Base-by-base conservation (phyloP, 495 filamentous ascomycete species). In the Cairneyella variabilis region DNA sequence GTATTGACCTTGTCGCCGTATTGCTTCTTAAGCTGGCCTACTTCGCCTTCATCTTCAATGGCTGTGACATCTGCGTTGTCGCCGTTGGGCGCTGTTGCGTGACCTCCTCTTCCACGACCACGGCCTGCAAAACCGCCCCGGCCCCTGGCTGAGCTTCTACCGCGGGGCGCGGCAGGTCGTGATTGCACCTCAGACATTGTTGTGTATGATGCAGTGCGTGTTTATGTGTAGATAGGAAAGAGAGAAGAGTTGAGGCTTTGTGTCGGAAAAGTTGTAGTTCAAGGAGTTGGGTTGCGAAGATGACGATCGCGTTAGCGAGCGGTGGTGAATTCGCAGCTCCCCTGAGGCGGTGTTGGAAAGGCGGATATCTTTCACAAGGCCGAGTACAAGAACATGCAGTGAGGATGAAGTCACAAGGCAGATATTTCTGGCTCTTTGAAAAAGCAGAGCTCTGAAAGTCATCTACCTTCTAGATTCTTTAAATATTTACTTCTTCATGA, bases 101-200 rank as follows among this genome's bases (percentile, higher is more conserved):
- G 69, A 58, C 66, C 70, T 63, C 74, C 69, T 51, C 62, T 59
- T 64, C 77, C 73, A 68, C 82, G 81, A 58, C 78, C 85, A 71
- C 88, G 83, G 76, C 91, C 82, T 66, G 76, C 84, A 71, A 83
- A 85, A 58, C 88, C 88, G 61, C 86, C 89, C 71, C 93, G 81
- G 54, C 91, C 88, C 62, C 90, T 83, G 70, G 79, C 70, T 61
- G 88, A 83, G 73, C 84, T 85, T 76, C 90, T 84, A 69, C 90
- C 90, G 66, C 90, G 88, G 60, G 81, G 76, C 61, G 83, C 84
- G 68, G 82, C 71, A 51, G 83, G 78, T 76, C 93, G 80, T 69
- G 85, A 77, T 76, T 91, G 84, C 72, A 89, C 84, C 80, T 97
- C 93, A 77, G 93, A 95, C 92, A 98, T 61, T 48, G 57, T 40